Percentiles rank a stretch among this genome's conserved stretches.
Conservation (phyloP, 257 asterid genomes). For the Solanum ossicruentum region DNA sequence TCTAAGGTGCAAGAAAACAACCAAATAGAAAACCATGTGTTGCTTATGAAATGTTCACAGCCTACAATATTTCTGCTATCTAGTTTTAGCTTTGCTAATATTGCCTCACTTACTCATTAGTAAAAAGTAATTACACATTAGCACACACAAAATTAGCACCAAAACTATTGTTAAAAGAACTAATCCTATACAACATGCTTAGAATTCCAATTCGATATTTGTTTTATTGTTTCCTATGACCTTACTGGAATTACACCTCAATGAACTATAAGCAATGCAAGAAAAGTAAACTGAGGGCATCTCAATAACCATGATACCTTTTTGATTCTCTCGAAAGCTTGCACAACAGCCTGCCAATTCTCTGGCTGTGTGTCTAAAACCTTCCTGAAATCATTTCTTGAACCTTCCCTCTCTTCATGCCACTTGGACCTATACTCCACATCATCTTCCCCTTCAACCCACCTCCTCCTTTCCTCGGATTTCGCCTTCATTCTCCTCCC, state of each 20-base stretch:
- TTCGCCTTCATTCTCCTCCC: constrained; percentile 59
- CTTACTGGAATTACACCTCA: not conserved
- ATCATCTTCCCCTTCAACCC: constrained; percentile 46
- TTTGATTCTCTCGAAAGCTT: constrained; percentile 77
- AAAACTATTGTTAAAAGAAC: not conserved
- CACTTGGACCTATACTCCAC: constrained; percentile 53
- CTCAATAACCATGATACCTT: constrained; percentile 41
- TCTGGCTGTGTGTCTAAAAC: constrained; percentile 80
- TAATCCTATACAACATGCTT: not conserved
- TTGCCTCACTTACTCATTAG: not conserved
- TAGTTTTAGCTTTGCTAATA: not conserved
- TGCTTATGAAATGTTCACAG: not conserved
- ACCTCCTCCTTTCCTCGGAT: constrained; percentile 32
- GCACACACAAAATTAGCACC: not conserved
- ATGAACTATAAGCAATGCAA: not conserved
- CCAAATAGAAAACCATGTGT: not conserved
- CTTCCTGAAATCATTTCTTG: constrained; percentile 47
- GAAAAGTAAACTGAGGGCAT: not conserved
- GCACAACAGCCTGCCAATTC: constrained; percentile 87
- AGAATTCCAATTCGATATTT: not conserved
- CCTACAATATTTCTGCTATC: not conserved
- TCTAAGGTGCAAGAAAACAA: not conserved
- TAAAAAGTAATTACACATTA: not conserved
- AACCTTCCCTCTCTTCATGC: constrained; percentile 90
- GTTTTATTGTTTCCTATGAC: not conserved